Conservation (phyloP, 495 filamentous ascomycete species). For the Lepraria neglecta region DNA sequence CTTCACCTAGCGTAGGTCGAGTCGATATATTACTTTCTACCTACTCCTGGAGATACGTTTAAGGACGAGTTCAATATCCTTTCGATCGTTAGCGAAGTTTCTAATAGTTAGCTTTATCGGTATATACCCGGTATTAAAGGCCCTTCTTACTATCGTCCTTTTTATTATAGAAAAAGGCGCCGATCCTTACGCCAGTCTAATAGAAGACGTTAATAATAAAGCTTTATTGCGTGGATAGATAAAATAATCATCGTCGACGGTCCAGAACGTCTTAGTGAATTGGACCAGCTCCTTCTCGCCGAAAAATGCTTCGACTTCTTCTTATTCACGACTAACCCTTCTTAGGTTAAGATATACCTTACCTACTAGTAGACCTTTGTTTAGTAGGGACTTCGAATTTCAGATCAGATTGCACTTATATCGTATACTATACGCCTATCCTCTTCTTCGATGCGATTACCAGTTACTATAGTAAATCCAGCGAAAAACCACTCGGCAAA, state of each 20-base stretch:
- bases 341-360: slow-evolving; percentile 11
- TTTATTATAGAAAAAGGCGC: slow-evolving; percentile 13
- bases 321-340: slow-evolving; percentile 16
- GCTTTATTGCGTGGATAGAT: slow-evolving; percentile 21
- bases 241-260: slow-evolving; percentile 35
- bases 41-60: not conserved
- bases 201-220: slow-evolving; percentile 5
- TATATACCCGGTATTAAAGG: slow-evolving; percentile 13
- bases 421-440: slow-evolving; percentile 17
- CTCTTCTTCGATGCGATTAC: slow-evolving; percentile 18
- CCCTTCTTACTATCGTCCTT: slow-evolving; percentile 5
- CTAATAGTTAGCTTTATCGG: not conserved
- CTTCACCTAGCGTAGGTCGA: slow-evolving; percentile 12
- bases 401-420: not conserved
- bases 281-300: slow-evolving; percentile 6
- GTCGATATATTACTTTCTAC: slow-evolving; percentile 3
- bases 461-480: slow-evolving; percentile 21
- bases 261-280: slow-evolving; percentile 48
- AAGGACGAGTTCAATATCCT: slow-evolving; percentile 5
- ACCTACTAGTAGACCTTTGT: slow-evolving; percentile 13
- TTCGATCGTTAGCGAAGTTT: not conserved
- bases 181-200: slow-evolving; percentile 12
- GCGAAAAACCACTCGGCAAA: slow-evolving; percentile 24
- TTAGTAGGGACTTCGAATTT: not conserved
- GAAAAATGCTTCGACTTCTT: slow-evolving; percentile 21